These are phyloP conservation scores for Hyphodiscus sp. DNA, from an alignment of 2,329 filamentous ascomycete species.

Conservation along the genomic window DNA sequence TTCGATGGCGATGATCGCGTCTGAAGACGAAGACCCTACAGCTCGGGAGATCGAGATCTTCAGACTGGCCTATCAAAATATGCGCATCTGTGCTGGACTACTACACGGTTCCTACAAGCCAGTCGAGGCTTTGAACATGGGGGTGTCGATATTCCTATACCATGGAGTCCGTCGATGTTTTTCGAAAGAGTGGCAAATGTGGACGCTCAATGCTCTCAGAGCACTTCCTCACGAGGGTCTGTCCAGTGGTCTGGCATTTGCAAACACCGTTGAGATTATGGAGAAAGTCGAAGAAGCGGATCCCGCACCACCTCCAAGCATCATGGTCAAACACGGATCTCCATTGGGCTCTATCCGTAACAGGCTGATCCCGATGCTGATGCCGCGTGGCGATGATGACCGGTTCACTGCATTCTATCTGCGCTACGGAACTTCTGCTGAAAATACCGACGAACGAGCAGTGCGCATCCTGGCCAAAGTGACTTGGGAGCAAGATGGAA, in stretches of 20 bases:
- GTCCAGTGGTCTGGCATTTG: slow-evolving; percentile 10
- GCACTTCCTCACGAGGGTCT: slow-evolving; percentile 15
- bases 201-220: slow-evolving; percentile 12
- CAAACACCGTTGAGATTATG: slow-evolving; percentile 15
- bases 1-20: slow-evolving; percentile 12
- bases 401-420: slow-evolving; percentile 11
- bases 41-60: slow-evolving; percentile 10
- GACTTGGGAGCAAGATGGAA: slow-evolving; percentile 10
- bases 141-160: slow-evolving; percentile 14
- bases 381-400: slow-evolving; percentile 11
- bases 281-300: not conserved
- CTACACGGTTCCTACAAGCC: slow-evolving; percentile 13
- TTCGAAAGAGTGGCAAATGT: slow-evolving; percentile 15
- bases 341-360: slow-evolving; percentile 9
- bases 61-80: slow-evolving; percentile 14
- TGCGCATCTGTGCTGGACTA: slow-evolving; percentile 10
- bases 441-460: slow-evolving; percentile 7
- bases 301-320: not conserved
- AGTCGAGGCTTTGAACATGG: slow-evolving; percentile 16
- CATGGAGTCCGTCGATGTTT: slow-evolving; percentile 17
- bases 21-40: slow-evolving; percentile 2
- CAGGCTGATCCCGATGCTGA: slow-evolving; percentile 13
- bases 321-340: not conserved
- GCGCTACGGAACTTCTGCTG: slow-evolving; percentile 7
- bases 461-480: slow-evolving; percentile 14